phyloP scores from a whole-genome alignment of 495 filamentous ascomycete genomes.

The Aspergillus sclerotiicarbonarius region DNA sequence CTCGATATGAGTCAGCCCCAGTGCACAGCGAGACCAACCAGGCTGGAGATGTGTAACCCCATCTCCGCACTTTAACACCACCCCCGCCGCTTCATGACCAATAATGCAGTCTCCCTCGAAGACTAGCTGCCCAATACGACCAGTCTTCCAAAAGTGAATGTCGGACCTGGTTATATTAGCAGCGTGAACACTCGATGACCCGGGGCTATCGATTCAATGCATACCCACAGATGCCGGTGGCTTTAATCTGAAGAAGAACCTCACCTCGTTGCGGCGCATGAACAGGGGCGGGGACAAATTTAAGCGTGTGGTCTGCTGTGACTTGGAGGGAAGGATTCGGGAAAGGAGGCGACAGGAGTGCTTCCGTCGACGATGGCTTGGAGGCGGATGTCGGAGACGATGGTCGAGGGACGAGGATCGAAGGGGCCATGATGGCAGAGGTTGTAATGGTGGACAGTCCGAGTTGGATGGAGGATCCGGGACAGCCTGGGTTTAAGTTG shows the following conservation, averaged over 20 bases:
- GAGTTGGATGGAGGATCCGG: background rate
- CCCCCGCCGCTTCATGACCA: conserved; percentile 74
- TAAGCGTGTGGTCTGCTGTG: conserved; percentile 53
- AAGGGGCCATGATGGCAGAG: conserved; percentile 12
- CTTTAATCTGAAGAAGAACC: conserved; percentile 51
- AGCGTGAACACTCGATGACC: background rate
- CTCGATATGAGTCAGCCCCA: background rate
- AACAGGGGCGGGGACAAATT: conserved; percentile 50
- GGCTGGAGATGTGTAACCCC: conserved; percentile 34
- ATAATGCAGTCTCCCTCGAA: conserved; percentile 67
- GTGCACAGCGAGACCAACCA: conserved; percentile 18
- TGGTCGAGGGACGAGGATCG: background rate
- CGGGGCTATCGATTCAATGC: background rate
- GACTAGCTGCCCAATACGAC: conserved; percentile 70
- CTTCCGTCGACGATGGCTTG: conserved; percentile 10
- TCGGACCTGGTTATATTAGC: conserved; percentile 49
- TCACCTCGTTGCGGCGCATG: conserved; percentile 45
- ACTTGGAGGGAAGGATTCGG: conserved; percentile 56
- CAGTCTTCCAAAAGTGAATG: conserved; percentile 76
- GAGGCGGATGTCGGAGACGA: background rate
- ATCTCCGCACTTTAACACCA: conserved; percentile 62
- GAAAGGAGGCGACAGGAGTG: conserved; percentile 13
- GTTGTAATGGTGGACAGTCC: too few species aligned
- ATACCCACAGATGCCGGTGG: conserved; percentile 47
- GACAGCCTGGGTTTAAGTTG: background rate